phyloP scores from a whole-genome alignment of 2,329 filamentous ascomycete genomes.

The Chrysoporthe cubensis region DNA sequence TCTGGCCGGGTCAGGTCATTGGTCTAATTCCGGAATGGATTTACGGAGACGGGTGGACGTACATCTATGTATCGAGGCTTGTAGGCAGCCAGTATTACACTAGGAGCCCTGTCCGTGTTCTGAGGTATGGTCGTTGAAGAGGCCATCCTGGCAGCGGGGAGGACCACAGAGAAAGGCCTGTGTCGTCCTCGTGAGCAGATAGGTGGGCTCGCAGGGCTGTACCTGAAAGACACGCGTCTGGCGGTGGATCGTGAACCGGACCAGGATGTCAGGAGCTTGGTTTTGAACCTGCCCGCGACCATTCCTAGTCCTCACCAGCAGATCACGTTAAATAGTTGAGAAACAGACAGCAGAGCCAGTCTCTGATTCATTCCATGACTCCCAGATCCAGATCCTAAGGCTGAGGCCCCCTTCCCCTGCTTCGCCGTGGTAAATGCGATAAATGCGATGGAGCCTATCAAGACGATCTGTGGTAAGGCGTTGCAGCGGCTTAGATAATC shows the following conservation, averaged over 20 bases:
- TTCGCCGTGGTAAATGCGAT: no score
- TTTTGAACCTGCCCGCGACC: conserved; percentile 13
- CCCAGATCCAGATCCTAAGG: neutral
- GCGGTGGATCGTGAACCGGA: conserved; percentile 2
- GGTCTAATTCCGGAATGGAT: conserved; percentile 10
- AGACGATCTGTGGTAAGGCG: no score
- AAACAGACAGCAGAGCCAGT: neutral
- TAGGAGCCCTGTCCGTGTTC: conserved; percentile 10
- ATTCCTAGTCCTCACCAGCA: conserved; percentile 2
- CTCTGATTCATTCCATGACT: conserved; percentile 1
- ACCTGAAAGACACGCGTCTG: conserved; percentile 5
- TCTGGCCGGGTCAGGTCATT: conserved; percentile 46
- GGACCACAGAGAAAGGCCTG: neutral
- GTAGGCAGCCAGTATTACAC: conserved; percentile 35
- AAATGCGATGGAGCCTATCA: no score
- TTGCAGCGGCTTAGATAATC: conserved; percentile 4
- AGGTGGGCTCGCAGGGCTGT: neutral
- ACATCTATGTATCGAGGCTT: conserved; percentile 67
- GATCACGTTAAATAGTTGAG: neutral
- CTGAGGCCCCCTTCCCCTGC: neutral
- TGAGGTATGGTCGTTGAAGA: conserved; percentile 26
- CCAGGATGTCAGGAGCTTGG: conserved; percentile 18
- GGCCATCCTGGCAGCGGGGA: conserved; percentile 25
- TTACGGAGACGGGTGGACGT: conserved; percentile 36
- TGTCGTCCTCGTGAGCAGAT: neutral